Evolutionary conservation across 805 yeast genomes (phyloP).

Genomic region (Dipodascopsis uninucleata): DNA sequence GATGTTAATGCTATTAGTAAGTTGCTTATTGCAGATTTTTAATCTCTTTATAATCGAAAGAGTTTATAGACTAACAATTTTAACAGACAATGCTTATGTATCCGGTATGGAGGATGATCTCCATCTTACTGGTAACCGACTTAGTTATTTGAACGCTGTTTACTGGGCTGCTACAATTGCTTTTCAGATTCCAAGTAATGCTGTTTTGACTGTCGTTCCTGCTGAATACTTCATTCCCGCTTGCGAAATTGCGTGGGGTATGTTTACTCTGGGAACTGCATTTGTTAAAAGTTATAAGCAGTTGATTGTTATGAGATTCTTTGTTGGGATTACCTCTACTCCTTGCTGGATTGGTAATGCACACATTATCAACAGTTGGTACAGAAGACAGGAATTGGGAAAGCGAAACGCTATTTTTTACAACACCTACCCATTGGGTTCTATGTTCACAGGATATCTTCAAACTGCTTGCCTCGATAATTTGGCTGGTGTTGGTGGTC

Average conservation of each 20-base stretch:
- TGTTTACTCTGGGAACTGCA: conserved; percentile 57
- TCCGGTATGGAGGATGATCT: conserved; percentile 41
- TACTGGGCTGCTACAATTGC: conserved; percentile 29
- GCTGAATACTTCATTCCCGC: conserved; percentile 45
- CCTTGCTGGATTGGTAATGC: conserved; percentile 54
- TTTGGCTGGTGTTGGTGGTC: conserved; percentile 41
- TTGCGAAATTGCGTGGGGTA: conserved; percentile 64
- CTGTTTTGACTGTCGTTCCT: conserved; percentile 34
- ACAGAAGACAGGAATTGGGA: conserved; percentile 51
- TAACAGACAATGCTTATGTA: conserved; percentile 41
- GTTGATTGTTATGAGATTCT: conserved; percentile 59
- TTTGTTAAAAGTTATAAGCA: conserved; percentile 43
- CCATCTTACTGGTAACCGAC: conserved; percentile 30
- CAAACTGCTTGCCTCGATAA: conserved; percentile 52
- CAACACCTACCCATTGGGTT: conserved; percentile 41
- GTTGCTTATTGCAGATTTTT: neutral
- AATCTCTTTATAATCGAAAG: neutral
- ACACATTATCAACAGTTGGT: conserved; percentile 49
- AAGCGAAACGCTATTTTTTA: conserved; percentile 44
- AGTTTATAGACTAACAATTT: conserved; percentile 8
- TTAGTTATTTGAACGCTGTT: conserved; percentile 29
- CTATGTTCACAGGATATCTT: conserved; percentile 48
- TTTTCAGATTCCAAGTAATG: conserved; percentile 37
- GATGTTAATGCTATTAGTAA: conserved; percentile 17
- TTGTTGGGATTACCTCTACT: conserved; percentile 68